A percentile compares a stretch with the other conserved stretches of the same genome.
These are phyloP conservation scores for Eremochloa ophiuroides DNA, from an alignment of 176 grass and related monocot species.

Conservation along the genomic window DNA sequence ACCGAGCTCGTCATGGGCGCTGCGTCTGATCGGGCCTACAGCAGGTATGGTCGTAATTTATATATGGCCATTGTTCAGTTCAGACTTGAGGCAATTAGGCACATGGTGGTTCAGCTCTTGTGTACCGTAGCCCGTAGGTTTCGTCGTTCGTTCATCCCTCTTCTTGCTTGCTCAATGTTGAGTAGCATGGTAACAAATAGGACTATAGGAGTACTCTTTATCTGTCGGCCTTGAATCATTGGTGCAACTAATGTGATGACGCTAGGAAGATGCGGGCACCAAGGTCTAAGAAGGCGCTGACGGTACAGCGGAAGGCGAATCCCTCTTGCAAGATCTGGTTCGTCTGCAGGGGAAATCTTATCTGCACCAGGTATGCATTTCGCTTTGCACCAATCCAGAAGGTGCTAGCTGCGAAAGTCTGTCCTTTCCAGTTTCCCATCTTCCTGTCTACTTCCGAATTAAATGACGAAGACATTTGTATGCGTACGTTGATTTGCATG, in stretches of 20 bases:
- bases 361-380: conserved; percentile 60
- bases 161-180: not conserved
- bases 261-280: conserved; percentile 58
- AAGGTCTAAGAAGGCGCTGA: conserved; percentile 66
- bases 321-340: conserved; percentile 64
- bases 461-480: not conserved
- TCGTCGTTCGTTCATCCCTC: not conserved
- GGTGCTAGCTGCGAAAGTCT: not conserved
- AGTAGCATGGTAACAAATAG: not conserved
- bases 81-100: not conserved
- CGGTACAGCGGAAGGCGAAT: conserved; percentile 51
- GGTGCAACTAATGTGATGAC: too few relatives aligned
- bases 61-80: not conserved
- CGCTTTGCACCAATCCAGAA: not conserved
- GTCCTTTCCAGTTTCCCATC: not conserved
- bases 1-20: conserved; percentile 82
- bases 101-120: too few relatives aligned
- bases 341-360: conserved; percentile 60
- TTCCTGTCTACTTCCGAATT: not conserved
- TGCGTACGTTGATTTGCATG: not conserved
- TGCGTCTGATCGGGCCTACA: conserved; percentile 57
- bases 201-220: too few relatives aligned
- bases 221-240: too few relatives aligned
- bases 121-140: too few relatives aligned
- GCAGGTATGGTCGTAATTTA: too few relatives aligned